Evolutionary conservation across 805 yeast genomes (phyloP).

Genomic region (Metschnikowia lochheadii): DNA sequence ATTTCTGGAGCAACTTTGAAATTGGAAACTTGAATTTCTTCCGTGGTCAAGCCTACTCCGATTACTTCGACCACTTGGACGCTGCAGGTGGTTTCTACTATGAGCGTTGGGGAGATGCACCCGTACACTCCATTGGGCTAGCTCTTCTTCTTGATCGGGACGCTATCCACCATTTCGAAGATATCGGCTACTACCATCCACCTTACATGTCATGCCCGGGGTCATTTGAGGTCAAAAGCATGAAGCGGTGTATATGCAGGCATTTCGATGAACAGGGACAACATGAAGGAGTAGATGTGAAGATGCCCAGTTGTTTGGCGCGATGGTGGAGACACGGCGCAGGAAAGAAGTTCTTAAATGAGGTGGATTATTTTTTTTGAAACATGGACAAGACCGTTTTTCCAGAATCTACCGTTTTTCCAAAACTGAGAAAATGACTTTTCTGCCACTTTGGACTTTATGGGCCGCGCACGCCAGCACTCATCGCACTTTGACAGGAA

Average conservation of each 20-base stretch:
- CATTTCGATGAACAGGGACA: conserved; percentile 14
- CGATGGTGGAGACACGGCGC: conserved; percentile 75
- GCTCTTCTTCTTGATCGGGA: conserved; percentile 32
- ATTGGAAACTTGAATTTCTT: conserved; percentile 50
- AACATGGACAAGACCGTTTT: too few relatives aligned
- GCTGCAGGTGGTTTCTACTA: conserved; percentile 50
- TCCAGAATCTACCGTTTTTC: too few relatives aligned
- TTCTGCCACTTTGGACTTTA: background rate
- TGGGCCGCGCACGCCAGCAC: conserved; percentile 9
- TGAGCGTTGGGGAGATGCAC: conserved; percentile 61
- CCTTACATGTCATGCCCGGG: conserved; percentile 42
- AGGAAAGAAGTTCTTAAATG: conserved; percentile 55
- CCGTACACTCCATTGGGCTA: conserved; percentile 40
- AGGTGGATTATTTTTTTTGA: conserved; percentile 18
- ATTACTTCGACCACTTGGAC: conserved; percentile 45
- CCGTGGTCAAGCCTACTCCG: conserved; percentile 42
- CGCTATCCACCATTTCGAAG: conserved; percentile 42
- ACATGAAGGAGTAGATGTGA: conserved; percentile 36
- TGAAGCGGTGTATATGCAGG: conserved; percentile 38
- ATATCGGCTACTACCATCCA: conserved; percentile 41
- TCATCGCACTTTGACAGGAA: conserved; percentile 12
- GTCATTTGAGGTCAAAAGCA: conserved; percentile 27
- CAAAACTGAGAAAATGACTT: too few relatives aligned
- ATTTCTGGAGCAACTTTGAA: conserved; percentile 69
- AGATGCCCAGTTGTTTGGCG: conserved; percentile 59